Evolutionary conservation across 495 filamentous ascomycete genomes (phyloP).

Genomic region (Lasiosphaeria miniovina): DNA sequence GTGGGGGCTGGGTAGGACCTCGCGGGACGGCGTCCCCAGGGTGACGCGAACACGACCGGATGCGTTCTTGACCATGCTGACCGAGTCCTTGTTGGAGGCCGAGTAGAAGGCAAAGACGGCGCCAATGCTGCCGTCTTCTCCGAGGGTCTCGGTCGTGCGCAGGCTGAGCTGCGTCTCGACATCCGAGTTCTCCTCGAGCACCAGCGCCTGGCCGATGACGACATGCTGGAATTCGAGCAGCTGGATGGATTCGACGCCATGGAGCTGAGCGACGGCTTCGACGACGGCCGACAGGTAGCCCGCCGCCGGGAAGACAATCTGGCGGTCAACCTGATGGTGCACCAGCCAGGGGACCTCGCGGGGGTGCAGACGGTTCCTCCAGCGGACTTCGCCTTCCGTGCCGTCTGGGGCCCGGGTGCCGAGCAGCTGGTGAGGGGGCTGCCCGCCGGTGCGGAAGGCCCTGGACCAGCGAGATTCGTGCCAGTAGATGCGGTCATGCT

Average conservation of each 20-base stretch:
- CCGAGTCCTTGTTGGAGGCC: conserved; percentile 14
- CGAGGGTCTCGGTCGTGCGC: conserved; percentile 1
- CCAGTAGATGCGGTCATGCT: conserved; percentile 45
- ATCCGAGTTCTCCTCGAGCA: conserved; percentile 16
- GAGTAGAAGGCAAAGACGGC: conserved; percentile 21
- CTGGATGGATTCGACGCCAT: neutral
- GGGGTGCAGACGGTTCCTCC: conserved; percentile 40
- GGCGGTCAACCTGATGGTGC: conserved; percentile 38
- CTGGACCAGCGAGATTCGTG: conserved; percentile 41
- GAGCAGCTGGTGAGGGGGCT: conserved; percentile 40
- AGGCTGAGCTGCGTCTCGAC: conserved; percentile 24
- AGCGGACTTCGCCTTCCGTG: conserved; percentile 35
- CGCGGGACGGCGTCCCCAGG: conserved; percentile 4
- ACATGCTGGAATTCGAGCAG: conserved; percentile 22
- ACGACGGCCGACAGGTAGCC: conserved; percentile 47
- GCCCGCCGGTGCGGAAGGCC: conserved; percentile 14
- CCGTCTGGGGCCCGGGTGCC: conserved; percentile 30
- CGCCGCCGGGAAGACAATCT: conserved; percentile 53
- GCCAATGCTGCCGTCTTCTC: neutral
- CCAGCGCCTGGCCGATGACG: conserved; percentile 16
- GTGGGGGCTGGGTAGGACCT: conserved; percentile 17
- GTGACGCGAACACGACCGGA: conserved; percentile 13
- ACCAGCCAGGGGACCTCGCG: conserved; percentile 44
- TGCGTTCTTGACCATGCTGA: conserved; percentile 21
- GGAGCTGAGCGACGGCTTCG: conserved; percentile 35